Evolutionary conservation across 495 filamentous ascomycete species (phyloP).

Genomic region (Chlorociboria aeruginascens): DNA sequence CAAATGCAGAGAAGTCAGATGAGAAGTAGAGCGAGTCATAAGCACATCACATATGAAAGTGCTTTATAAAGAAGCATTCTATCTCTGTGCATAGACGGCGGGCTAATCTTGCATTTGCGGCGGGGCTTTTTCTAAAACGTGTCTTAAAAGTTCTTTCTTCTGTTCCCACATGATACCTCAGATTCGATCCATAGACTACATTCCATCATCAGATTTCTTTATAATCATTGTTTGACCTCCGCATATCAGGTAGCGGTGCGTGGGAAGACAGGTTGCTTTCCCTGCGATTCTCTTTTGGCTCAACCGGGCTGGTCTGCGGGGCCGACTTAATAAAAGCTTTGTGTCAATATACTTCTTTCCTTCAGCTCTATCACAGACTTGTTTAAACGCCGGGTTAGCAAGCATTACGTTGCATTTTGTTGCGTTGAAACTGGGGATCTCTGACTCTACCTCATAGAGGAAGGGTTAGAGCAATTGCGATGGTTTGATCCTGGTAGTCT

Average conservation of each 20-base stretch:
- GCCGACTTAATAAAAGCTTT: conserved; percentile 14
- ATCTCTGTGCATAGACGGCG: conserved; percentile 23
- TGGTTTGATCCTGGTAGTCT: conserved; percentile 11
- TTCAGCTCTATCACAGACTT: not conserved
- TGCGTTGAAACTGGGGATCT: not conserved
- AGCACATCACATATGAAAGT: conserved; percentile 17
- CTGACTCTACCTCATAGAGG: not conserved
- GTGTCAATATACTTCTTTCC: conserved; percentile 16
- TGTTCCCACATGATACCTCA: conserved; percentile 32
- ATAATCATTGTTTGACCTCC: conserved; percentile 9
- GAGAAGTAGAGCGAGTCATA: conserved; percentile 32
- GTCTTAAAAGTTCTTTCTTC: conserved; percentile 29
- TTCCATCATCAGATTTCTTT: conserved; percentile 18
- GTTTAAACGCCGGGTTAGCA: conserved; percentile 6
- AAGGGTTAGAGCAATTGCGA: not conserved
- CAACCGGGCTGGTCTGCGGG: conserved; percentile 11
- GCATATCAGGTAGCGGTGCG: conserved; percentile 18
- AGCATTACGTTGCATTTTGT: conserved; percentile 16
- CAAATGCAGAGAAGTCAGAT: conserved; percentile 28
- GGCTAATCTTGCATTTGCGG: conserved; percentile 34
- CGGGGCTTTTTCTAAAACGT: conserved; percentile 27
- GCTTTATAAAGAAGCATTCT: conserved; percentile 14
- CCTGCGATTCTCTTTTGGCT: conserved; percentile 17
- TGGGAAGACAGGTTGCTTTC: conserved; percentile 18
- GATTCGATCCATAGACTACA: conserved; percentile 21